Percentiles rank a stretch among this genome's conserved stretches.
Evolutionary conservation across 495 filamentous ascomycete species (phyloP).

Genomic region (Penicillium paradoxum): DNA sequence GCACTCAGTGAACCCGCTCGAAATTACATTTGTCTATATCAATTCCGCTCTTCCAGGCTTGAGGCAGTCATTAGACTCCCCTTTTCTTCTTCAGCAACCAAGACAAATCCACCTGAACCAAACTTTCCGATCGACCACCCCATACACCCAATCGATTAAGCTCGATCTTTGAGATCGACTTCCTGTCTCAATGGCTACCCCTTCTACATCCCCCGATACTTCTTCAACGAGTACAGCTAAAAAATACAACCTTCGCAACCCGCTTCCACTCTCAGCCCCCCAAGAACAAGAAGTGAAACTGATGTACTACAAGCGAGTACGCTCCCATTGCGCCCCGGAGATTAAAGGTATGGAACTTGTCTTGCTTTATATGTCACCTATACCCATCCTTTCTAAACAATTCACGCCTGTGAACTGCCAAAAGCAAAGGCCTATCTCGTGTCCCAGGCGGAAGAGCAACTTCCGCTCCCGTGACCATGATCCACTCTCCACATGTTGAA

Average conservation of each 20-base stretch:
- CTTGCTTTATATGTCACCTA: neutral
- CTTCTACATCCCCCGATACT: constrained; percentile 20
- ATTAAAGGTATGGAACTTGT: constrained; percentile 64
- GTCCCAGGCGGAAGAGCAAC: neutral
- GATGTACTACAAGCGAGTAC: constrained; percentile 82
- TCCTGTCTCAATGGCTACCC: constrained; percentile 21
- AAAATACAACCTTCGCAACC: constrained; percentile 59
- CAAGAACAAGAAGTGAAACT: constrained; percentile 91
- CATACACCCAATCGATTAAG: constrained; percentile 10
- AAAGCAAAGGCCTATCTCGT: neutral
- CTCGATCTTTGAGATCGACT: constrained; percentile 18
- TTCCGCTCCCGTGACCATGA: neutral
- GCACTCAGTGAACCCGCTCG: neutral
- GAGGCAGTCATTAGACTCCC: neutral
- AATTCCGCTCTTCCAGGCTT: neutral
- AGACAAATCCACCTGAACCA: neutral
- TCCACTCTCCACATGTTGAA: neutral
- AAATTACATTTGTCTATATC: neutral
- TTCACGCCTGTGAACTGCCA: neutral
- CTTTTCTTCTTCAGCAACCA: neutral
- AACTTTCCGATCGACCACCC: constrained; percentile 6
- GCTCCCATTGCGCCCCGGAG: constrained; percentile 70
- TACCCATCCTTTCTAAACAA: too few relatives aligned
- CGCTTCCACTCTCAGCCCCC: constrained; percentile 82
- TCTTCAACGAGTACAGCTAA: constrained; percentile 13